Conservation (phyloP, 495 filamentous ascomycete species). For the Penicillium taxi region DNA sequence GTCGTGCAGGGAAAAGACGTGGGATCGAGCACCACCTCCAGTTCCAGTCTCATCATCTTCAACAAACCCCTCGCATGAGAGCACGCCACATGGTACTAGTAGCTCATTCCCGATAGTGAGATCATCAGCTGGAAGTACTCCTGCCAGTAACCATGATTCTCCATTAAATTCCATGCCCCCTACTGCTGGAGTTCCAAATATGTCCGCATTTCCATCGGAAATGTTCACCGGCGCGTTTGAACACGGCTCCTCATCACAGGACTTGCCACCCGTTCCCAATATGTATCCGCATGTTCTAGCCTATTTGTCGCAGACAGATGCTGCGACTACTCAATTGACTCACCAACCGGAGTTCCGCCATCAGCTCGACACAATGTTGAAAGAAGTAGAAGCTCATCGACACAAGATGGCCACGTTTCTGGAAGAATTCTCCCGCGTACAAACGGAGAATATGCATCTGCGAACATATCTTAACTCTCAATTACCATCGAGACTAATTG, state of each 20-base stretch:
- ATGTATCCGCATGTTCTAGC: constrained; percentile 12
- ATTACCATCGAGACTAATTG: constrained; percentile 5
- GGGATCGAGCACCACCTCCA: constrained; percentile 19
- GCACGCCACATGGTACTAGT: constrained; percentile 9
- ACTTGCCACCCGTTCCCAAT: constrained; percentile 6
- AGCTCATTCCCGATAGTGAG: neutral
- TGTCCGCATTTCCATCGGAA: neutral
- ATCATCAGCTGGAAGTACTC: constrained; percentile 1
- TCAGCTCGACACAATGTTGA: constrained; percentile 18
- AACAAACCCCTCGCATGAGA: constrained; percentile 8
- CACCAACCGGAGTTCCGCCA: constrained; percentile 11
- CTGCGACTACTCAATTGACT: neutral
- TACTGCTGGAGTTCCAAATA: neutral
- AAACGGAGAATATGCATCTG: constrained; percentile 17
- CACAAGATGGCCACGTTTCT: constrained; percentile 11
- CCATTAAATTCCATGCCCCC: neutral
- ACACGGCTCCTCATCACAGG: constrained; percentile 1
- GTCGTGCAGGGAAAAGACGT: constrained; percentile 18
- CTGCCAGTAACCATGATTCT: constrained; percentile 1
- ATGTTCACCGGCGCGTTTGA: too few relatives aligned
- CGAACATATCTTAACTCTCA: constrained; percentile 16
- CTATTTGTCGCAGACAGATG: constrained; percentile 5
- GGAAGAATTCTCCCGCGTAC: constrained; percentile 17
- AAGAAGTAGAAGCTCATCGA: constrained; percentile 16
- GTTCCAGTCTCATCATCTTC: constrained; percentile 4